Conservation (phyloP, 2,329 filamentous ascomycete genomes). For the Acrocalymma vagum region DNA sequence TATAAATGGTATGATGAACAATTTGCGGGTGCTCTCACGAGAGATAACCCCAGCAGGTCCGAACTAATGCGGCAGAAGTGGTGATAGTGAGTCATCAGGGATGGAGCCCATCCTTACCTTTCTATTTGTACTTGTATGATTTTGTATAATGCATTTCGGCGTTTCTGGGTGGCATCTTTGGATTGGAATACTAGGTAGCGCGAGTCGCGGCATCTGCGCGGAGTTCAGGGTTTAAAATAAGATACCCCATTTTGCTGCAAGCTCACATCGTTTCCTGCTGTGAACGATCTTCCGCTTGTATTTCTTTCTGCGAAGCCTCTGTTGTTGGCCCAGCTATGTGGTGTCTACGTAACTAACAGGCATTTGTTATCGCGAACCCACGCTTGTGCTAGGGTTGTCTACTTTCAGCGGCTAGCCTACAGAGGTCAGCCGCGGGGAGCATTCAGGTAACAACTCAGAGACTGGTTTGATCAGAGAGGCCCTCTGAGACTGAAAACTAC, state of each 20-base stretch:
- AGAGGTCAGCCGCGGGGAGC: too few species aligned
- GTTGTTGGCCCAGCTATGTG: conserved; percentile 3
- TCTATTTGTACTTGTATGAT: conserved; percentile 15
- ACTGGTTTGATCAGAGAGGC: too few species aligned
- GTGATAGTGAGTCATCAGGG: neutral
- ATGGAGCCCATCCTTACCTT: too few species aligned
- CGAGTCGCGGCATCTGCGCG: conserved; percentile 21
- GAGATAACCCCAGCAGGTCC: conserved; percentile 36
- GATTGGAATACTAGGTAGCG: conserved; percentile 1
- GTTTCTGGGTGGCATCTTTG: conserved; percentile 5
- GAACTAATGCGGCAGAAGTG: conserved; percentile 1
- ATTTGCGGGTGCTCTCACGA: conserved; percentile 54
- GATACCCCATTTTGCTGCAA: conserved; percentile 35
- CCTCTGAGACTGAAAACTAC: too few species aligned
- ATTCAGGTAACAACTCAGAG: too few species aligned
- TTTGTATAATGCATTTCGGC: conserved; percentile 13
- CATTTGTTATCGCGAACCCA: too few species aligned
- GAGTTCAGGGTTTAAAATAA: conserved; percentile 35
- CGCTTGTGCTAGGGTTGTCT: too few species aligned
- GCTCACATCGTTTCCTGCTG: too few species aligned
- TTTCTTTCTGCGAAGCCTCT: conserved; percentile 14
- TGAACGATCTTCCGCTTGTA: too few species aligned
- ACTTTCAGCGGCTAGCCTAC: too few species aligned
- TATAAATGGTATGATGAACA: conserved; percentile 78
- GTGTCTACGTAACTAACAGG: too few species aligned